phyloP scores from a whole-genome alignment of 1,284 basidiomycete genomes.

The Coniferiporia weirii region DNA sequence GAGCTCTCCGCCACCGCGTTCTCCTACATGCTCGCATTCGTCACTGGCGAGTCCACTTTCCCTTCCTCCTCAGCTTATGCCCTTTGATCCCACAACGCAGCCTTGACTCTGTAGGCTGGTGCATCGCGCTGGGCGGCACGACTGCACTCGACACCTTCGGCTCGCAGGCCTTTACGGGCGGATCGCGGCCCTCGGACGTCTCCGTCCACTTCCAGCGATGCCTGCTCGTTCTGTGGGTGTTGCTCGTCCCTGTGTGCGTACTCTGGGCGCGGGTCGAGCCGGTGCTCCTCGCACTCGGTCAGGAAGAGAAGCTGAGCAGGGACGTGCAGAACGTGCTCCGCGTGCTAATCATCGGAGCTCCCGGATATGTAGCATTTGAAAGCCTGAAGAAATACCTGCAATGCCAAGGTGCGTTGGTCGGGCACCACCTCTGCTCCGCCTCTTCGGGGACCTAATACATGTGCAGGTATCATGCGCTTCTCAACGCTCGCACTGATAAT shows the following conservation, averaged over 20 bases:
- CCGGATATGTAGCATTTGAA: slow-evolving; percentile 72
- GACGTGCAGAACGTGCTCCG: slow-evolving; percentile 62
- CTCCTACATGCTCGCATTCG: slow-evolving; percentile 70
- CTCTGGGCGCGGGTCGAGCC: slow-evolving; percentile 59
- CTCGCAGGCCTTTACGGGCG: slow-evolving; percentile 69
- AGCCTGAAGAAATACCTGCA: slow-evolving; percentile 74
- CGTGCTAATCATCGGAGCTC: slow-evolving; percentile 56
- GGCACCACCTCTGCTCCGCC: neutral
- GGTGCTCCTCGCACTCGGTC: slow-evolving; percentile 57
- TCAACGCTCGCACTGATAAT: slow-evolving; percentile 57
- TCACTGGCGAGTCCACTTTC: slow-evolving; percentile 64
- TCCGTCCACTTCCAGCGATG: slow-evolving; percentile 69
- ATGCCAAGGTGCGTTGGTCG: slow-evolving; percentile 56
- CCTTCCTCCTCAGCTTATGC: slow-evolving; percentile 2
- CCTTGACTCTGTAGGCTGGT: slow-evolving; percentile 49
- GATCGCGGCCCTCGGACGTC: slow-evolving; percentile 49
- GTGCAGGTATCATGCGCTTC: slow-evolving; percentile 65
- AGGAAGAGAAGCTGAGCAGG: slow-evolving; percentile 46
- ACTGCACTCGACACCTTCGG: slow-evolving; percentile 74
- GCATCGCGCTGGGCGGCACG: slow-evolving; percentile 68
- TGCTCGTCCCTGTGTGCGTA: slow-evolving; percentile 56
- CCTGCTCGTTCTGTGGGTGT: slow-evolving; percentile 52
- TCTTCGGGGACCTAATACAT: neutral
- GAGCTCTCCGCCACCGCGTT: slow-evolving; percentile 68
- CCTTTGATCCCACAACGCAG: slow-evolving; percentile 18